A percentile compares a stretch with the other conserved stretches of the same genome.
These are phyloP conservation scores for Trametes pubescens DNA, from an alignment of 1,284 basidiomycete species.

Conservation along the genomic window DNA sequence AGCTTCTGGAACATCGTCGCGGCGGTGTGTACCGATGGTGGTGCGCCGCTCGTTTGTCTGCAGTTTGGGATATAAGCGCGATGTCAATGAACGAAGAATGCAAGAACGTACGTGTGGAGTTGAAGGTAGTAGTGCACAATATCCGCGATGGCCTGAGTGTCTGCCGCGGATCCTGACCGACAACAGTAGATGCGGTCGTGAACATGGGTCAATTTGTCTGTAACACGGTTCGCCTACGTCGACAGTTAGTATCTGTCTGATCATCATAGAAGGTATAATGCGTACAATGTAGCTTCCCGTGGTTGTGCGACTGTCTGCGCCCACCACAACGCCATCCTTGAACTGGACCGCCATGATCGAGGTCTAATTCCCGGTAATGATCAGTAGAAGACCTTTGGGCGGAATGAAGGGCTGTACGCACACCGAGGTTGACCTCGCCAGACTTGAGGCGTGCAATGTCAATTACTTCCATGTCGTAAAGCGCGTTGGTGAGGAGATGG, in stretches of 20 bases:
- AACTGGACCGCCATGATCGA: constrained; percentile 99
- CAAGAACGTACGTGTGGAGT: constrained; percentile 68
- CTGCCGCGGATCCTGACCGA: constrained; percentile 97
- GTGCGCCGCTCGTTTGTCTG: constrained; percentile 73
- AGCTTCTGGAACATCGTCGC: constrained; percentile 89
- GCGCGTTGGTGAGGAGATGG: constrained; percentile 28
- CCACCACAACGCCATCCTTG: constrained; percentile 93
- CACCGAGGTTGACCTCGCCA: constrained; percentile 95
- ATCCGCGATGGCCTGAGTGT: constrained; percentile 98
- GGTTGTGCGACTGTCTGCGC: constrained; percentile 97
- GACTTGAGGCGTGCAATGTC: constrained; percentile 84
- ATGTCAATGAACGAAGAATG: too few species aligned
- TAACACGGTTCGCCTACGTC: constrained; percentile 92
- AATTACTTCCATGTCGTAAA: constrained; percentile 68
- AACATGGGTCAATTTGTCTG: constrained; percentile 97
- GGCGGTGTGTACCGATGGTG: constrained; percentile 85
- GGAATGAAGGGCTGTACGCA: constrained; percentile 55
- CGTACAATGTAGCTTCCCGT: constrained; percentile 95
- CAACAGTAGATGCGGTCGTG: constrained; percentile 99
- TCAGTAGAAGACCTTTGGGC: constrained; percentile 7
- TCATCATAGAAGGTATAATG: neutral
- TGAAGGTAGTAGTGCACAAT: constrained; percentile 90
- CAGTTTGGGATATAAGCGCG: neutral
- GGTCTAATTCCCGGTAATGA: constrained; percentile 63
- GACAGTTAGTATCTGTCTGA: neutral